Evolutionary conservation across 805 yeast species (phyloP).

Genomic region (Saccharomycopsis sp.): DNA sequence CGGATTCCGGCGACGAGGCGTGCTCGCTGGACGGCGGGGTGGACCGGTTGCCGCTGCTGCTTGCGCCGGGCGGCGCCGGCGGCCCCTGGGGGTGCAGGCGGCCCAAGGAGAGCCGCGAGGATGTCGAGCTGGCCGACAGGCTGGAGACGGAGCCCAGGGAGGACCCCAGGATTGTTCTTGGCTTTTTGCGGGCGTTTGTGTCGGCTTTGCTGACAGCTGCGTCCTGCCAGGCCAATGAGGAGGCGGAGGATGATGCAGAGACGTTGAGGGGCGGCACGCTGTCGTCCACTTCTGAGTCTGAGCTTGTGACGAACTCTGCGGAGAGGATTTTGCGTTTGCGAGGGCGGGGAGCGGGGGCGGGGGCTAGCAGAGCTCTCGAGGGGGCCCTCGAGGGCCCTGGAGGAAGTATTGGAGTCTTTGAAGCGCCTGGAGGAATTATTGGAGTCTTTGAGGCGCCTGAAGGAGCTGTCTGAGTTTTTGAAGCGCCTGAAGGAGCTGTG

Average conservation of each 20-base stretch:
- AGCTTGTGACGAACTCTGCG: not conserved
- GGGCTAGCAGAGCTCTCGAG: no score
- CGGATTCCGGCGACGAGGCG: constrained; percentile 11
- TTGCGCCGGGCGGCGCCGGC: not conserved
- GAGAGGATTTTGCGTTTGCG: constrained; percentile 1
- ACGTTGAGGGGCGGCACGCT: not conserved
- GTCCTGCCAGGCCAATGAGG: not conserved
- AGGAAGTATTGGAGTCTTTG: no score
- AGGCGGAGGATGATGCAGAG: not conserved
- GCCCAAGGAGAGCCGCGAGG: not conserved
- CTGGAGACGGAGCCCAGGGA: not conserved
- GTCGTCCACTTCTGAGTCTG: not conserved
- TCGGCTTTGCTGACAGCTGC: not conserved
- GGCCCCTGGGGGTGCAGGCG: not conserved
- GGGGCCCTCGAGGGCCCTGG: no score
- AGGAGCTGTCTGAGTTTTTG: no score
- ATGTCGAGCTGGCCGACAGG: not conserved
- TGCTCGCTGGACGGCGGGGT: constrained; percentile 8
- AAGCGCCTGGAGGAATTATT: no score
- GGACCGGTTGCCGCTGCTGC: not conserved
- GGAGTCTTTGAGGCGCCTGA: no score
- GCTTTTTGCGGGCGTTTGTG: not conserved
- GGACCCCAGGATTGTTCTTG: not conserved
- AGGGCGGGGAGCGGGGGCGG: not conserved
- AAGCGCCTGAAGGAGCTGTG: no score